Base-by-base conservation (phyloP, 139 green algal genomes). In the Ettlia oleoabundans region DNA sequence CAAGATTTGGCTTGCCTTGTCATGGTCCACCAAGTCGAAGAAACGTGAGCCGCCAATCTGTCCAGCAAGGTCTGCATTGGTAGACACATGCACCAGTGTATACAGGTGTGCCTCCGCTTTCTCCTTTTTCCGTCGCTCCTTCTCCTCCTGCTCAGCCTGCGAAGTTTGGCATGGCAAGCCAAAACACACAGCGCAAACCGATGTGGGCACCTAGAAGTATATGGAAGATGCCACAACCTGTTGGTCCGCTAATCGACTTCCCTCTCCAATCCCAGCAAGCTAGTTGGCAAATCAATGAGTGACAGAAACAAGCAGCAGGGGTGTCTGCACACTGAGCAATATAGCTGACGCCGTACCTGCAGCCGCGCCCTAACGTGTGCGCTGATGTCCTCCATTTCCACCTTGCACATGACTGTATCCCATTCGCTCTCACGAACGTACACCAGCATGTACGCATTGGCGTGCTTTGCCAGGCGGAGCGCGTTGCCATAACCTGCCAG, bases 371-470 rank as follows among this genome's bases (percentile, higher is more conserved):
- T 88, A 73, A 99, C 87, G 83, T 97, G 95, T 24, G 92, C 86
- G 24, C 80, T 82, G 64, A 99, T 95, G 88, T 98, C 93, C 2
- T 93, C 80, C 85, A 97, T 87, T 5, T 51, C 86, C 42, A 95
- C 90, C 32, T 85, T 26, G 81, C 90, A 96, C 90, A 98, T 95
- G 47, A 99, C 90, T 2, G 67, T 69, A 5, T 91, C 83, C 94
- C 94, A 98, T 86, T 99, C 95, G 53, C 64, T 84, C 42, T 91
- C 83, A 1, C 97, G 89, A 37, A 99, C 91, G 80, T 99, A 99
- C 73, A 99, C 96, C 71, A 99, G 92, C 96, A 99, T 99, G 91
- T 99, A 99, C n/a, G 97, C 97, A 74, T 97, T 99, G 82, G 87
- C 93, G 71, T 89, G 93, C 77, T 93, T 51, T 15, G 80, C 90